Base-by-base conservation (phyloP, 495 filamentous ascomycete species). In the Aspergillus avenaceus region DNA sequence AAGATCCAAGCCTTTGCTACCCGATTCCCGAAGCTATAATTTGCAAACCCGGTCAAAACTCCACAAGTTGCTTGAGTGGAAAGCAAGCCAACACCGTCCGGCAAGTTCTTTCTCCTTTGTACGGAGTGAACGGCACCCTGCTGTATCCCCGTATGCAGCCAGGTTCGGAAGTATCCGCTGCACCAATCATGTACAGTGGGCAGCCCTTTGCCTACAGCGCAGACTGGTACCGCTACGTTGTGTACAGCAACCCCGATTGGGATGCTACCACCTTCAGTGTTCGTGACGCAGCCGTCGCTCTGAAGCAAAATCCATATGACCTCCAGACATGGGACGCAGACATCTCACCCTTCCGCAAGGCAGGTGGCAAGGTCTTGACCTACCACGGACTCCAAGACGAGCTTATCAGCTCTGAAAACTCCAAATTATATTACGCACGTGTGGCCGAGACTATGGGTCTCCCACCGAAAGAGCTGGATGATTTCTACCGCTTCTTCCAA, bases 401-500 rank as follows among this genome's bases (percentile, higher is more conserved):
- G 22, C 52, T 73, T 8, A 76, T 76, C 47, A 72, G 65, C 49
- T 71, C 67, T 21, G 66, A 67, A 0, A 59, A 68, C 50, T 74
- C 70, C 0, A 75, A 71, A 43, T 58, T 61, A 36, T 77, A 74
- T 55, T 77, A 75, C 44, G 46, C 63, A 6, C 66, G 69, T 23
- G 74, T 83, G 0, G 54, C 66, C 0, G 53, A 71, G 11, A 69
- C 74, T 7, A 78, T 79, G 73, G 52, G 60, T 3, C 41, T 71
- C 12, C 42, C 57, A 0, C 68, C 73, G 0, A 19, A 59, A 2
- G 49, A 74, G 0, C 58, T 84, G 9, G 81, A 85, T 50, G 68
- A 72, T 2, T 84, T 83, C 58, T 78, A 82, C 40, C 74, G 82
- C 42, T 80, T 77, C 61, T 86, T 84, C 65, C 67, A 72, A 1